phyloP scores from a whole-genome alignment of 2,329 filamentous ascomycete species.

The Nectriaceae sp. region DNA sequence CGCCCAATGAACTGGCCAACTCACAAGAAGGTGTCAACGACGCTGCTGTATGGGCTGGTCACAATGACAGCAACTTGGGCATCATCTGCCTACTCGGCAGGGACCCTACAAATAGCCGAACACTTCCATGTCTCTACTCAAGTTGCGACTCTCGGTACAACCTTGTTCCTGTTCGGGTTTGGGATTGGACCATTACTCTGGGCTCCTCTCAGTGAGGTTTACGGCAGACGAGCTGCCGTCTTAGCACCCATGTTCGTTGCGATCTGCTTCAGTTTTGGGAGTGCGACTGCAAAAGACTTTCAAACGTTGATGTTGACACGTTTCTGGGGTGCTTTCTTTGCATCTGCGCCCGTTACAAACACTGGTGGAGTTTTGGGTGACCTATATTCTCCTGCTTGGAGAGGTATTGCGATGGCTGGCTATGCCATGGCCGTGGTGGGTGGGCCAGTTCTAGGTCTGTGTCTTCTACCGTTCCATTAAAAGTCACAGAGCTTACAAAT shows the following conservation, averaged over 20 bases:
- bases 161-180: conserved; percentile 46
- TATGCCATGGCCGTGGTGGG: conserved; percentile 69
- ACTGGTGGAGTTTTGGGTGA: conserved; percentile 70
- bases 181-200: conserved; percentile 61
- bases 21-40: conserved; percentile 69
- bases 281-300: conserved; percentile 64
- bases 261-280: conserved; percentile 65
- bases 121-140: conserved; percentile 47
- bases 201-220: conserved; percentile 64
- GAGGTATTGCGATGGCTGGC: conserved; percentile 67
- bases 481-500: not conserved
- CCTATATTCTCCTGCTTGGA: conserved; percentile 59
- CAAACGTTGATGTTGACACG: conserved; percentile 67
- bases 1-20: conserved; percentile 71
- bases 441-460: conserved; percentile 55
- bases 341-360: conserved; percentile 67
- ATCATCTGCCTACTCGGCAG: conserved; percentile 57
- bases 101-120: conserved; percentile 51
- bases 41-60: conserved; percentile 45
- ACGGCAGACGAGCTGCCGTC: conserved; percentile 56
- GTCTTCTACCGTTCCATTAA: not conserved
- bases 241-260: conserved; percentile 63
- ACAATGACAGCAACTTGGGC: conserved; percentile 55
- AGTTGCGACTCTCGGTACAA: conserved; percentile 48
- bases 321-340: conserved; percentile 66